Evolutionary conservation across 1,284 basidiomycete species (phyloP).

Genomic region (Golubevia sp.): DNA sequence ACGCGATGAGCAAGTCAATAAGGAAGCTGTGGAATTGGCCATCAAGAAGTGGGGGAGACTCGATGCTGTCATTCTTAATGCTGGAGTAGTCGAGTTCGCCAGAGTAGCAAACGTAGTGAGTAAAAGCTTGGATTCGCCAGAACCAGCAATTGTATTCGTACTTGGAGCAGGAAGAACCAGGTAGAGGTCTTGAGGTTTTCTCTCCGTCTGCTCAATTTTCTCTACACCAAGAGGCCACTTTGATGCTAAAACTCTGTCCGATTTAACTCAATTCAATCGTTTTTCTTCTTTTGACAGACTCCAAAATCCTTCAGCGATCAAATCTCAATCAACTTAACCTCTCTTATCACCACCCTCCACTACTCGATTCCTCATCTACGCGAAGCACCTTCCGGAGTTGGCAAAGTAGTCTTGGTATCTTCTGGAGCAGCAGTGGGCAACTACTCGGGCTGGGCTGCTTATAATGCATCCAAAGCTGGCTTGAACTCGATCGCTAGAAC

Average conservation of each 20-base stretch:
- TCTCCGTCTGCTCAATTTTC: no score
- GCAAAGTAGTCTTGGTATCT: constrained; percentile 44
- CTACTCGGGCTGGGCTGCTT: constrained; percentile 39
- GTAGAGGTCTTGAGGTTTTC: no score
- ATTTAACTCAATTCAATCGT: no score
- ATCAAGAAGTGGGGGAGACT: constrained; percentile 29
- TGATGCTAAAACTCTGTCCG: no score
- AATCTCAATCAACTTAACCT: constrained; percentile 49
- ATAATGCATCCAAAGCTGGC: constrained; percentile 54
- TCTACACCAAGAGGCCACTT: no score
- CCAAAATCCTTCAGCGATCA: constrained; percentile 25
- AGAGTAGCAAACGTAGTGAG: constrained; percentile 10
- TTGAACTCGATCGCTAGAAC: constrained; percentile 49
- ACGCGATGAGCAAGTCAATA: constrained; percentile 15
- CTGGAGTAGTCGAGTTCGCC: constrained; percentile 34
- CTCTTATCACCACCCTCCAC: constrained; percentile 35
- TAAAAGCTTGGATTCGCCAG: no score
- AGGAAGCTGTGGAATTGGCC: constrained; percentile 25
- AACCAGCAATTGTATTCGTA: background rate
- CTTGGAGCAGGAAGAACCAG: background rate
- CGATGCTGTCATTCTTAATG: constrained; percentile 48
- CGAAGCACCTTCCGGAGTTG: constrained; percentile 14
- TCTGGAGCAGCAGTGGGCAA: constrained; percentile 42
- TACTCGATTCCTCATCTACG: constrained; percentile 35
- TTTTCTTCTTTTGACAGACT: constrained; percentile 2